Percentiles rank a stretch among this genome's conserved stretches.
These are phyloP conservation scores for Suhomyces coccinellae DNA, from an alignment of 1,139 yeast genomes.

Conservation along the genomic window DNA sequence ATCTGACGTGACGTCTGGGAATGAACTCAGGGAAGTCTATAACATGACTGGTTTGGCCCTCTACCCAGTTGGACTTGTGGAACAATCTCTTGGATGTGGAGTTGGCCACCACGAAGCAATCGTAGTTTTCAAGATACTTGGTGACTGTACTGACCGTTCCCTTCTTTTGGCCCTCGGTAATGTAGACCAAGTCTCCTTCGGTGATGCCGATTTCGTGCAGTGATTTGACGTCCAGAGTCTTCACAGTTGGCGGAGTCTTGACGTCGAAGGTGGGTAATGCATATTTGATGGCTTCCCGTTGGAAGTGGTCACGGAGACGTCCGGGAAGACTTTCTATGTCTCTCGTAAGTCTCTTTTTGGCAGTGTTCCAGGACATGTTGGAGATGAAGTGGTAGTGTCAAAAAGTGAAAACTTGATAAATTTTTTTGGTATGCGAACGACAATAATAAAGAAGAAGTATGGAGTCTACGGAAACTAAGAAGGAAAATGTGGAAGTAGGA, in stretches of 20 bases:
- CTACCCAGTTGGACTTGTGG: constrained; percentile 74
- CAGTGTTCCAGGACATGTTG: constrained; percentile 41
- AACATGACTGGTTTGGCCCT: constrained; percentile 71
- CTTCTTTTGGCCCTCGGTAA: constrained; percentile 65
- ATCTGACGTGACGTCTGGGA: constrained; percentile 43
- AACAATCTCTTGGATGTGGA: constrained; percentile 37
- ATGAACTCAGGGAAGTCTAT: constrained; percentile 65
- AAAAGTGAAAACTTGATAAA: constrained; percentile 5
- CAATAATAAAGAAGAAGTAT: too few species aligned
- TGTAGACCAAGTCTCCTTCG: constrained; percentile 47
- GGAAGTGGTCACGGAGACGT: constrained; percentile 30
- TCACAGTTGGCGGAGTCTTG: constrained; percentile 21
- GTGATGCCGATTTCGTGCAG: constrained; percentile 38
- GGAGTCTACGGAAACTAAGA: background rate
- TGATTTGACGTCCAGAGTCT: constrained; percentile 30
- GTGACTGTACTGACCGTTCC: constrained; percentile 66
- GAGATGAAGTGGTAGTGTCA: background rate
- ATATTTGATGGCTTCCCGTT: constrained; percentile 27
- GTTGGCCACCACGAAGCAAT: constrained; percentile 38
- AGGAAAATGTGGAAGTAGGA: too few species aligned
- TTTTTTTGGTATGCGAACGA: constrained; percentile 4
- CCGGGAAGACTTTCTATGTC: constrained; percentile 37
- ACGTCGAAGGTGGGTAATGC: constrained; percentile 41
- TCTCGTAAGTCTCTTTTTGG: constrained; percentile 39
- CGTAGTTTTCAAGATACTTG: constrained; percentile 30